Conservation (phyloP, 495 filamentous ascomycete genomes). For the Filosporella fistucella region DNA sequence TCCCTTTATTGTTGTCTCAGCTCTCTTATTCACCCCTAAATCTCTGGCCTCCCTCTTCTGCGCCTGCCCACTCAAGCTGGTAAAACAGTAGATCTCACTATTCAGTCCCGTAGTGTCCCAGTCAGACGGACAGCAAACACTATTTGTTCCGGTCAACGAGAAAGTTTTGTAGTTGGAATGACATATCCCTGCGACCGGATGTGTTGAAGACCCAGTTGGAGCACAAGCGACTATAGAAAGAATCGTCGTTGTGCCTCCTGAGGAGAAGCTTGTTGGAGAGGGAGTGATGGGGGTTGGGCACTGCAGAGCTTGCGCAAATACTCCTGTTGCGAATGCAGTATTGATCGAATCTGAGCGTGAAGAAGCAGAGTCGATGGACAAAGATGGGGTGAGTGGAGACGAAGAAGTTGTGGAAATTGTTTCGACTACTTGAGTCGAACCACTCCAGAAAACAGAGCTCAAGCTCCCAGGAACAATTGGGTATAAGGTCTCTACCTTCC, state of each 20-base stretch:
- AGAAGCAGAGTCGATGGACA: not conserved
- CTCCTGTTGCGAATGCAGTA: conserved; percentile 9
- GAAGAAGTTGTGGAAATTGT: not conserved
- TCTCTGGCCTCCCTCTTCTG: too few relatives aligned
- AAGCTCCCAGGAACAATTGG: conserved; percentile 6
- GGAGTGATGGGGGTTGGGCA: not conserved
- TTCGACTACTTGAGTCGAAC: too few relatives aligned
- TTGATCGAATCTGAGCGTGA: not conserved
- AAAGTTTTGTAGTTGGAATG: conserved; percentile 8
- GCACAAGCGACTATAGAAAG: not conserved
- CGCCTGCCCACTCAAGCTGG: too few relatives aligned
- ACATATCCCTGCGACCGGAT: not conserved
- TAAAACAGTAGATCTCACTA: conserved; percentile 6
- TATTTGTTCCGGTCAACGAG: conserved; percentile 6
- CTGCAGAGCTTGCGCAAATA: conserved; percentile 7
- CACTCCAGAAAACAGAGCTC: conserved; percentile 6
- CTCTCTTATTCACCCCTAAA: too few relatives aligned
- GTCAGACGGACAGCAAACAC: conserved; percentile 8
- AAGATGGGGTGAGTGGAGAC: not conserved
- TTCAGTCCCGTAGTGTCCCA: conserved; percentile 8
- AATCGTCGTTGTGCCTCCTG: not conserved
- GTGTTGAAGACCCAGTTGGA: not conserved
- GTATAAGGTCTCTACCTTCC: conserved; percentile 6
- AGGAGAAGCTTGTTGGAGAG: not conserved
- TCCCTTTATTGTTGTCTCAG: too few relatives aligned